A percentile compares a stretch with the other conserved stretches of the same genome.
Conservation (phyloP, 495 filamentous ascomycete species). For the Penicillium cataractarum region DNA sequence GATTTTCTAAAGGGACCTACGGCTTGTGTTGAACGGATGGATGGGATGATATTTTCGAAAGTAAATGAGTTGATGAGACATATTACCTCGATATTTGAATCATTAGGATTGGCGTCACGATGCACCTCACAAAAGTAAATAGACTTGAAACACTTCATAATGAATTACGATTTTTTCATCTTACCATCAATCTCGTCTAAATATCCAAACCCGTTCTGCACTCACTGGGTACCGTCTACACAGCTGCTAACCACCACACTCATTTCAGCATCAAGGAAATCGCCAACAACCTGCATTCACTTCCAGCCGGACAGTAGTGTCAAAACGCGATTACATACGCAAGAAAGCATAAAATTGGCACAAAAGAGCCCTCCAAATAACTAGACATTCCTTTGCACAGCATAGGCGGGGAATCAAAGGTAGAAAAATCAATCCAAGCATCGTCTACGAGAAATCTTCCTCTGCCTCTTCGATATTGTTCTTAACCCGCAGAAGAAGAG, state of each 20-base stretch:
- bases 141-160: slow-evolving; percentile 38
- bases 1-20: slow-evolving; percentile 23
- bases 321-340: slow-evolving; percentile 3
- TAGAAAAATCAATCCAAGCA: slow-evolving; percentile 21
- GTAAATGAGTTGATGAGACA: slow-evolving; percentile 38
- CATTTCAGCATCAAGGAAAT: background rate
- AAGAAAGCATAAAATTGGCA: slow-evolving; percentile 1
- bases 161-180: slow-evolving; percentile 38
- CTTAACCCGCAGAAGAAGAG: slow-evolving; percentile 80
- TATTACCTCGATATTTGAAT: slow-evolving; percentile 8
- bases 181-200: background rate
- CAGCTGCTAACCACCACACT: background rate
- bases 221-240: background rate
- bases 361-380: background rate
- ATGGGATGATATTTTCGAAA: background rate
- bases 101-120: slow-evolving; percentile 27
- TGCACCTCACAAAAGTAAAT: slow-evolving; percentile 36
- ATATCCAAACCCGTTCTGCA: background rate
- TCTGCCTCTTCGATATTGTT: slow-evolving; percentile 73
- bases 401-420: slow-evolving; percentile 35
- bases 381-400: slow-evolving; percentile 9
- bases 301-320: background rate
- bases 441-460: slow-evolving; percentile 70
- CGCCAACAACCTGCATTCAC: background rate
- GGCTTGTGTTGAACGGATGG: slow-evolving; percentile 18